A percentile compares a stretch with the other conserved stretches of the same genome.
phyloP scores from a whole-genome alignment of 306 rosid species.

The Erythrophleum fordii region DNA sequence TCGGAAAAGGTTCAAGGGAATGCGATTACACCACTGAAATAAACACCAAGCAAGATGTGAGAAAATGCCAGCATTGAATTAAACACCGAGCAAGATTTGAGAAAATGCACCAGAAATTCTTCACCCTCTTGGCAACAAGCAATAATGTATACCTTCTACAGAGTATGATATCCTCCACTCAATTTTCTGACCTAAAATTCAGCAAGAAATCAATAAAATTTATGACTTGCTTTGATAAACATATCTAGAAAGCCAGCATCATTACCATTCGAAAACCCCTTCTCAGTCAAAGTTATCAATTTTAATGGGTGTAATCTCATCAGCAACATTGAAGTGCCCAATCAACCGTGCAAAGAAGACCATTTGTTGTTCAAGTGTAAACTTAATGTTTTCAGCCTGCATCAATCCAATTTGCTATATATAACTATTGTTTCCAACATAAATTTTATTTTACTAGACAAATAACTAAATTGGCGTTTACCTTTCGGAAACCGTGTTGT shows the following conservation, averaged over 20 bases:
- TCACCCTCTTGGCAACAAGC: not conserved
- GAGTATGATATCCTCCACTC: not conserved
- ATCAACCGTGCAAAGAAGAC: conserved; percentile 90
- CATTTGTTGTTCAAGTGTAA: conserved; percentile 96
- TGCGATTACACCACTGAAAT: not conserved
- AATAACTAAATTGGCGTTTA: conserved; percentile 32
- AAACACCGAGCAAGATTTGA: not conserved
- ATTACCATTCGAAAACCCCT: conserved; percentile 31
- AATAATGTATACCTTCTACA: not conserved
- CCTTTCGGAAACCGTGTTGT: conserved; percentile 98
- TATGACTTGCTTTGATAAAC: conserved; percentile 10
- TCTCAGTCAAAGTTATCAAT: conserved; percentile 71
- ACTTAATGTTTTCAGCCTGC: conserved; percentile 95
- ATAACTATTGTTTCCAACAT: conserved; percentile 5
- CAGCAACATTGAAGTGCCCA: conserved; percentile 83
- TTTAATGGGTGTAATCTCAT: conserved; percentile 79
- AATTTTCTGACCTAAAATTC: not conserved
- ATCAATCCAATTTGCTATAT: conserved; percentile 32
- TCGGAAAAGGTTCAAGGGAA: not conserved
- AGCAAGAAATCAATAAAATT: not conserved
- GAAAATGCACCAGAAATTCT: not conserved
- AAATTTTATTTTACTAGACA: conserved; percentile 6
- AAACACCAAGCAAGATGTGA: not conserved
- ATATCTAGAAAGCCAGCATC: conserved; percentile 26
- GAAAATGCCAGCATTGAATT: not conserved